Evolutionary conservation across 768 basidiomycete genomes (phyloP), one percentile per base, ranked within the genome.

Genomic region (Dentipellis sp.): DNA sequence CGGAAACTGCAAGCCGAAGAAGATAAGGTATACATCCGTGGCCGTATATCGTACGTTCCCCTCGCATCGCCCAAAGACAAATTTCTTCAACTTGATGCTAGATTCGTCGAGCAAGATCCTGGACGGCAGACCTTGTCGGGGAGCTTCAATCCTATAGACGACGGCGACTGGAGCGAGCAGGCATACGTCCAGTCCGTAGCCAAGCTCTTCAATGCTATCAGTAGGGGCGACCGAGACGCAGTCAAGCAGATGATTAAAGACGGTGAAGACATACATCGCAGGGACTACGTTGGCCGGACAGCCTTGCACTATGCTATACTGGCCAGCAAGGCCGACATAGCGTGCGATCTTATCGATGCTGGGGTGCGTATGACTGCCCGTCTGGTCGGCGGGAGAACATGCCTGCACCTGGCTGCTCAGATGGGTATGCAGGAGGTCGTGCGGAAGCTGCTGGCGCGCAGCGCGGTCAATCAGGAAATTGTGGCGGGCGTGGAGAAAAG

Each of bases 131-230:
- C 68, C 45, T 75, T 83, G 38, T 75, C 80, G 1, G 83, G 82
- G 1, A 79, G 77, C 64, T 83, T 83, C 72, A 78, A 80, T 50
- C 81, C 81, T 0, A 83, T 83, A 62, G 81, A 84, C 59, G 78
- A 75, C 10, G 80, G 79, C 17, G 81, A 82, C 70, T 84, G 83
- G 83, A 75, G 76, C 56, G 78, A 72, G 23, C 80, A 81, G 62
- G 81, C 77, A 11, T 83, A 83, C 65, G 74, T 82, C 58, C 78
- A 76, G 4, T 71, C 71, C 12, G 73, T 74, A 1, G 76, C 78
- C 53, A 72, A 75, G 56, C 75, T 84, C 53, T 84, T 83, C 68
- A 63, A 68, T 8, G 78, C 78, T 22, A 79, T 84, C 57, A 75
- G 73, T 0, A 62, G 71, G 1, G 67, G 70, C 42, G 76, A 84